Evolutionary conservation across 169 alveolate genomes (phyloP).

Genomic region (Eimeria necatrix): DNA sequence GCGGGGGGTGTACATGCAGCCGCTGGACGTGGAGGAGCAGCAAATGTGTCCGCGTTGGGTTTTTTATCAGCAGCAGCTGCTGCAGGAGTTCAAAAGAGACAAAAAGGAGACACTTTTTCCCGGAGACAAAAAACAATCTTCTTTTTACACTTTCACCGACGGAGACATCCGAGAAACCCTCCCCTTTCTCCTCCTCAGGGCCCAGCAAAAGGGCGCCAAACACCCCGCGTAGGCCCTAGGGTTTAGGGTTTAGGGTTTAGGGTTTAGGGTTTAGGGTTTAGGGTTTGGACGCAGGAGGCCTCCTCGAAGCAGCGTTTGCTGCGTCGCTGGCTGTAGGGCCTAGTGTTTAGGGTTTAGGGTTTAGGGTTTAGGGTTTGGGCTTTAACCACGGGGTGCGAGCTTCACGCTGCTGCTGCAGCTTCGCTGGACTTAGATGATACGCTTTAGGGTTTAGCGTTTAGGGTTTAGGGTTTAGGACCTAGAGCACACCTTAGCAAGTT

Average conservation of each 20-base stretch:
- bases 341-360: background rate
- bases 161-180: slow-evolving; percentile 21
- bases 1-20: slow-evolving; percentile 35
- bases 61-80: background rate
- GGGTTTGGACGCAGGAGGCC: too few relatives aligned
- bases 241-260: background rate
- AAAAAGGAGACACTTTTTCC: background rate
- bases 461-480: background rate
- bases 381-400: background rate
- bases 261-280: background rate
- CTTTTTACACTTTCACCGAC: background rate
- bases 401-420: background rate
- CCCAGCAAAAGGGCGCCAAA: background rate
- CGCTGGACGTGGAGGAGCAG: background rate
- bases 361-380: background rate
- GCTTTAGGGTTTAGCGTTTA: background rate
- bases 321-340: too few relatives aligned
- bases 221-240: background rate
- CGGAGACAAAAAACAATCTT: background rate
- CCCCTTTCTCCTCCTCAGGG: slow-evolving; percentile 14
- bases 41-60: background rate
- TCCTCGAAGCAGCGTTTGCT: too few relatives aligned
- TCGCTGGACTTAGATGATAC: background rate
- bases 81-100: background rate
- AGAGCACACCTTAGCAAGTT: too few relatives aligned